phyloP scores from a whole-genome alignment of 2,329 filamentous ascomycete species.

The Ophiocordyceps camponoti-leonardi region DNA sequence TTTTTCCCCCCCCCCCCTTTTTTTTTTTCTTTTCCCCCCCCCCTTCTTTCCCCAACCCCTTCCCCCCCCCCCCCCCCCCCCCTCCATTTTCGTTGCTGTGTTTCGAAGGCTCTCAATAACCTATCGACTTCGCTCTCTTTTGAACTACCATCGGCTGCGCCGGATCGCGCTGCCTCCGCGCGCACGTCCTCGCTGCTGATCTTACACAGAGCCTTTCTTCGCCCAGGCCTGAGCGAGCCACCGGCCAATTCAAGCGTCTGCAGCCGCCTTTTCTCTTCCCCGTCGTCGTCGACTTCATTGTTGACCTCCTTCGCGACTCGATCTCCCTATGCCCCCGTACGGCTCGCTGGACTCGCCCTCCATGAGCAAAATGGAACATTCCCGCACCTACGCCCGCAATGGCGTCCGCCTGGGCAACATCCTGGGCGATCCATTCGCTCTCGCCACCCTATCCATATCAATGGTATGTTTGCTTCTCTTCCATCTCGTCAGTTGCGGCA shows the following conservation, averaged over 20 bases:
- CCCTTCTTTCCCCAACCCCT: slow-evolving; percentile 1
- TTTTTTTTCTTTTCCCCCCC: not conserved
- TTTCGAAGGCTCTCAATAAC: not conserved
- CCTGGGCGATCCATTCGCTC: slow-evolving; percentile 86
- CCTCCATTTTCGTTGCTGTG: slow-evolving; percentile 2
- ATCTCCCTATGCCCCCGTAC: slow-evolving; percentile 55
- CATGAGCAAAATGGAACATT: slow-evolving; percentile 64
- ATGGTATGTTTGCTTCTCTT: slow-evolving; percentile 43
- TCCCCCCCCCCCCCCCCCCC: slow-evolving; percentile 3
- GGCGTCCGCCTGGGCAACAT: slow-evolving; percentile 74
- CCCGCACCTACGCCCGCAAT: slow-evolving; percentile 38
- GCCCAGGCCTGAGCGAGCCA: slow-evolving; percentile 1
- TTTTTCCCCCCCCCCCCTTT: too few relatives aligned
- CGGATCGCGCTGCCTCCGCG: slow-evolving; percentile 1
- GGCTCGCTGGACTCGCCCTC: slow-evolving; percentile 57
- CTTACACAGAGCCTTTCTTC: not conserved
- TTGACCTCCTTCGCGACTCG: not conserved
- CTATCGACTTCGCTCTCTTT: slow-evolving; percentile 1
- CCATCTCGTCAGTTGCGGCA: slow-evolving; percentile 1
- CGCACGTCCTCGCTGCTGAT: not conserved
- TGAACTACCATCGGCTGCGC: slow-evolving; percentile 5
- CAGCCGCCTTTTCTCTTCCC: not conserved
- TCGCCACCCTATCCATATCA: slow-evolving; percentile 84
- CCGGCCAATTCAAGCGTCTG: slow-evolving; percentile 1
- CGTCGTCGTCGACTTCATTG: not conserved